phyloP scores from a whole-genome alignment of 2,329 filamentous ascomycete genomes.

The Fusarium concolor region DNA sequence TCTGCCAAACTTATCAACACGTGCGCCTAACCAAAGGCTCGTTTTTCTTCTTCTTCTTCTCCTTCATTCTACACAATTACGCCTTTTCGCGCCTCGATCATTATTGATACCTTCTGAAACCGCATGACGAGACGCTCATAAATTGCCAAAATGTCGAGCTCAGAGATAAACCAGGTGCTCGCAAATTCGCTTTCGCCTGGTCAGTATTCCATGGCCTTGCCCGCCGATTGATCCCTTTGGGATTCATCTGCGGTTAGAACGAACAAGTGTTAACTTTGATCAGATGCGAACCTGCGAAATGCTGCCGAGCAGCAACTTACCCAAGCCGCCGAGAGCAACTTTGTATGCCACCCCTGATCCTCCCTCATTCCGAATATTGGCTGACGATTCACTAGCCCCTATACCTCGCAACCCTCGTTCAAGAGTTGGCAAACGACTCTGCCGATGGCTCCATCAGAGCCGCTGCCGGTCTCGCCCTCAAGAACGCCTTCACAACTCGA shows the following conservation, averaged over 20 bases:
- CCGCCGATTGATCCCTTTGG: constrained; percentile 15
- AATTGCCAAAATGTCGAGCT: constrained; percentile 70
- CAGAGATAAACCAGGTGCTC: constrained; percentile 99
- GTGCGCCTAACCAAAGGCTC: constrained; percentile 45
- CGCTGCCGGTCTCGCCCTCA: constrained; percentile 94
- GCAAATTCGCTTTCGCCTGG: constrained; percentile 95
- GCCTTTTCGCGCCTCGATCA: constrained; percentile 28
- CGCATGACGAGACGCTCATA: constrained; percentile 53
- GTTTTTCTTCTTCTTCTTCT: constrained; percentile 36
- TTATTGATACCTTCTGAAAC: constrained; percentile 46
- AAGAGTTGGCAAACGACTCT: constrained; percentile 92
- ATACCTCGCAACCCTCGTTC: constrained; percentile 92
- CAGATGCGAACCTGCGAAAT: constrained; percentile 90
- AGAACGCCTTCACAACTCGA: constrained; percentile 97
- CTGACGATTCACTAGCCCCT: constrained; percentile 72
- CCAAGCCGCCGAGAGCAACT: constrained; percentile 93
- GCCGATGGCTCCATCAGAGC: constrained; percentile 87
- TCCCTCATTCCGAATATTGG: constrained; percentile 27
- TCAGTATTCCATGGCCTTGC: constrained; percentile 61
- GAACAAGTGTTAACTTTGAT: constrained; percentile 50
- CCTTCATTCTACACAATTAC: constrained; percentile 23
- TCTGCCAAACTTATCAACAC: constrained; percentile 48
- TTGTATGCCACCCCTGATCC: constrained; percentile 69
- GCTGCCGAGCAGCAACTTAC: constrained; percentile 93
- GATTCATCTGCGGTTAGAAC: constrained; percentile 9